Conservation (phyloP, 2,329 filamentous ascomycete genomes). For the Fusarium marasasianum region DNA sequence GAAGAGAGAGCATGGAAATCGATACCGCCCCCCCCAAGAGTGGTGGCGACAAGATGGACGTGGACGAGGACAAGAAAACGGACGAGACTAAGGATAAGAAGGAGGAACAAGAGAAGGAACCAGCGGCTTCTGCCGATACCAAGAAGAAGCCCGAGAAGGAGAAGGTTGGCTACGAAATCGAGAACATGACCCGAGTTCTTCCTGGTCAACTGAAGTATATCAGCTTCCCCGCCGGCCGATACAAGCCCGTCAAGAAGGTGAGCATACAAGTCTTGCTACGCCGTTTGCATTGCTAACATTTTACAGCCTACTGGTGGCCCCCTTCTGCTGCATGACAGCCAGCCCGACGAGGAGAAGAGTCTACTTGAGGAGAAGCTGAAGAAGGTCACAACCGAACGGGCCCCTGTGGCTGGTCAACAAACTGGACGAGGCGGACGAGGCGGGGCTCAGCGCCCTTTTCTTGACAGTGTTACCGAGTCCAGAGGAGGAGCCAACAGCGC, state of each 20-base stretch:
- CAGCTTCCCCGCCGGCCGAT: conserved; percentile 88
- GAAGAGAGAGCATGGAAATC: conserved; percentile 94
- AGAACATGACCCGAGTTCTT: conserved; percentile 96
- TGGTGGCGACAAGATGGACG: conserved; percentile 86
- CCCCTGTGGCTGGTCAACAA: conserved; percentile 62
- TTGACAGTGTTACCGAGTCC: conserved; percentile 50
- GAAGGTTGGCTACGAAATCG: conserved; percentile 94
- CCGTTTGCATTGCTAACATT: conserved; percentile 34
- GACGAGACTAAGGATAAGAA: conserved; percentile 69
- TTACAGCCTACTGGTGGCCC: conserved; percentile 88
- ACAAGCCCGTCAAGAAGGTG: conserved; percentile 91
- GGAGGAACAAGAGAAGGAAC: conserved; percentile 68
- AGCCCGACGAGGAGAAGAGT: conserved; percentile 79
- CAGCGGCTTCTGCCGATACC: conserved; percentile 60
- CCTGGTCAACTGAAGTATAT: conserved; percentile 95
- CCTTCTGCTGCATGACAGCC: conserved; percentile 86
- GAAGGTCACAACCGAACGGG: conserved; percentile 74
- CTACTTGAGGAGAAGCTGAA: conserved; percentile 93
- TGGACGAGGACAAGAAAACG: conserved; percentile 71
- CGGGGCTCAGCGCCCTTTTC: conserved; percentile 46
- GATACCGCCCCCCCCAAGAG: conserved; percentile 73
- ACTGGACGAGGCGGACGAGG: conserved; percentile 46
- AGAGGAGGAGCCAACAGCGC: conserved; percentile 45
- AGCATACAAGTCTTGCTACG: conserved; percentile 34
- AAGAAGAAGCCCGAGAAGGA: conserved; percentile 97